phyloP scores from a whole-genome alignment of 345 rosid genomes.

The Syzygium jambos region DNA sequence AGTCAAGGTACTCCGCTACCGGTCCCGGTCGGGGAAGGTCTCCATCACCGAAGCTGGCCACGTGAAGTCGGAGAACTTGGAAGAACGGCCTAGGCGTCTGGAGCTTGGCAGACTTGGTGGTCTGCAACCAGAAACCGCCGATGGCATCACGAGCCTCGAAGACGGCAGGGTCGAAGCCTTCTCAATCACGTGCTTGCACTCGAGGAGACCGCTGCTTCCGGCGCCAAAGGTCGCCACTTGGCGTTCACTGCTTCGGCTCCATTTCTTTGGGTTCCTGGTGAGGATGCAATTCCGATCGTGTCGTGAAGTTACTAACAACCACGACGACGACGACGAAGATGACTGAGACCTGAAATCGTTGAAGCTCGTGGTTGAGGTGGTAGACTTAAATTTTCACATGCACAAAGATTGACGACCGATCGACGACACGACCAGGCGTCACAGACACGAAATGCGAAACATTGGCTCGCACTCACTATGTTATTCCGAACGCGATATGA shows the following conservation, averaged over 20 bases:
- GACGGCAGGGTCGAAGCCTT: conserved; percentile 17
- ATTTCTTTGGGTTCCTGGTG: neutral
- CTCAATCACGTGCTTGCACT: conserved; percentile 18
- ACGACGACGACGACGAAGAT: neutral
- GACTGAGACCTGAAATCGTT: neutral
- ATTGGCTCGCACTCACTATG: neutral
- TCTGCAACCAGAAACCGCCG: conserved; percentile 25
- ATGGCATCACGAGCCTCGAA: conserved; percentile 13
- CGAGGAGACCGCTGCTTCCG: conserved; percentile 26
- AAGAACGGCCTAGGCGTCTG: conserved; percentile 19
- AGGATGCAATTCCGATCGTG: neutral
- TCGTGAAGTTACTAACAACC: neutral
- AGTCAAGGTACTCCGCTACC: conserved; percentile 16
- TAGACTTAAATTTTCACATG: neutral
- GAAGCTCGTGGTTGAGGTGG: neutral
- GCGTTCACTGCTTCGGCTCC: neutral
- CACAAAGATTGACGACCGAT: neutral
- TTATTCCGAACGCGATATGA: rapidly evolving
- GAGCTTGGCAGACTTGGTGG: conserved; percentile 22
- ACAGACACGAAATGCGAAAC: neutral
- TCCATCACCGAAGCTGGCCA: conserved; percentile 18
- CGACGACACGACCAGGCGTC: neutral
- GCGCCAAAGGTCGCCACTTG: conserved; percentile 25
- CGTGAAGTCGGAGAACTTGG: conserved; percentile 25
- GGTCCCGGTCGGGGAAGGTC: conserved; percentile 18